Conservation (phyloP, 2,329 filamentous ascomycete species). For the Hysterium pulicare region DNA sequence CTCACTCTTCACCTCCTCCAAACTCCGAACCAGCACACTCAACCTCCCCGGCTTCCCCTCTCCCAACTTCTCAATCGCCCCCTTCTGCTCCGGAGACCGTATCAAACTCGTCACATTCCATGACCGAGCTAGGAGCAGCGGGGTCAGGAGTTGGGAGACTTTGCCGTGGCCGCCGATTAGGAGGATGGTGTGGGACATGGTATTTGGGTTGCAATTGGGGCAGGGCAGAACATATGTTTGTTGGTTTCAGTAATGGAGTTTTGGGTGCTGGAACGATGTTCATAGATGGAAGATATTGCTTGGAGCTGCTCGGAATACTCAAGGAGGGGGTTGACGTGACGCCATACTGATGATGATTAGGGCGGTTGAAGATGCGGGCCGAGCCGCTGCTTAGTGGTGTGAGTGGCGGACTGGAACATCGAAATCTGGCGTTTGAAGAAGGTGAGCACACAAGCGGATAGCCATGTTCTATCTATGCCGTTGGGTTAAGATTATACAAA, state of each 20-base stretch:
- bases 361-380: background rate
- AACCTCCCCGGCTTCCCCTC: constrained; percentile 60
- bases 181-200: constrained; percentile 51
- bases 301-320: no score
- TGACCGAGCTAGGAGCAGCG: constrained; percentile 67
- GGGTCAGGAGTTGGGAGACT: constrained; percentile 70
- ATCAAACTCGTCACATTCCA: constrained; percentile 80
- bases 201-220: background rate
- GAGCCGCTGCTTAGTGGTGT: background rate
- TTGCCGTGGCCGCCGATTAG: constrained; percentile 81
- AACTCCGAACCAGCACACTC: constrained; percentile 64
- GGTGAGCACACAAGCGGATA: no score
- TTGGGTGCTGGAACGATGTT: no score
- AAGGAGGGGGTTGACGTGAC: no score
- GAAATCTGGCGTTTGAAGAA: no score
- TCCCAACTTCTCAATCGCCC: constrained; percentile 61
- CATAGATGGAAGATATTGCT: no score
- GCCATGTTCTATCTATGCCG: no score
- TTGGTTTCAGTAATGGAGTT: no score
- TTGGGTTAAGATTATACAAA: no score
- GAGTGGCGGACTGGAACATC: background rate
- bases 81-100: constrained; percentile 65
- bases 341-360: no score
- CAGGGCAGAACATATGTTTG: background rate
- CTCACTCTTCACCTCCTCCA: constrained; percentile 67